Evolutionary conservation across 371 early-diverging fungal genomes (phyloP), one percentile per base, ranked within the genome.

Genomic region (Rhizopus sp.): DNA sequence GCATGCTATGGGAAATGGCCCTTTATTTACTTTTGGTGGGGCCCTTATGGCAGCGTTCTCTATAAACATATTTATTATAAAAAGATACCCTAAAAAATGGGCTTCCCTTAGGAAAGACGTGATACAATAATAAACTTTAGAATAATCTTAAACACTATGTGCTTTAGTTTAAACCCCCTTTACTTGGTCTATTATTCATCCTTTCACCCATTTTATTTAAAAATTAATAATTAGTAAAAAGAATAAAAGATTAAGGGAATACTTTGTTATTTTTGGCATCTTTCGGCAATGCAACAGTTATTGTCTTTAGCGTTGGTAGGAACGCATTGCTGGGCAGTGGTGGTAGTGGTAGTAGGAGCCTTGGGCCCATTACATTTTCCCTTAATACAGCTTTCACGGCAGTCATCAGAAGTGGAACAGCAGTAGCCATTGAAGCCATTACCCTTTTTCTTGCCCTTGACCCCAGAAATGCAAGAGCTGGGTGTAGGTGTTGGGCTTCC

Each of bases 21-120:
- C 62, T 16, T 31, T 75, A 12, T 72, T 62, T 52, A 75, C 68
- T 31, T 41, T 73, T 17, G 64, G 65, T 13, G 77, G 72, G 8
- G 50, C 50, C 7, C 8, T 64, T 7, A 38, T 68, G 3, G 13
- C 53, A 8, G 16, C 61, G 33, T 52, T 57, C 30, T 54, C 63
- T 13, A 38, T 53, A 8, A 53, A 52, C 29, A 46, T 65, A n/a
- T n/a, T 63, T 2, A 41, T 68, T 3, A 52, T 68, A 9, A 60
- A 45, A 41, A 44, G 15, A 29, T 69, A 66, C 44, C 56, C 57
- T 17, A 31, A 58, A 29, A 60, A 61, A 49, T 72, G 72, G 72
- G 53, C 57, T 15, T 23, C 41, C 32, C 29, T 45, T 23, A 46
- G 62, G 46, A 42, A 51, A 52, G 23, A 15, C 16, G 23, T 23